Conservation (phyloP, 768 basidiomycete species). For the Lactifluus pinguis region DNA sequence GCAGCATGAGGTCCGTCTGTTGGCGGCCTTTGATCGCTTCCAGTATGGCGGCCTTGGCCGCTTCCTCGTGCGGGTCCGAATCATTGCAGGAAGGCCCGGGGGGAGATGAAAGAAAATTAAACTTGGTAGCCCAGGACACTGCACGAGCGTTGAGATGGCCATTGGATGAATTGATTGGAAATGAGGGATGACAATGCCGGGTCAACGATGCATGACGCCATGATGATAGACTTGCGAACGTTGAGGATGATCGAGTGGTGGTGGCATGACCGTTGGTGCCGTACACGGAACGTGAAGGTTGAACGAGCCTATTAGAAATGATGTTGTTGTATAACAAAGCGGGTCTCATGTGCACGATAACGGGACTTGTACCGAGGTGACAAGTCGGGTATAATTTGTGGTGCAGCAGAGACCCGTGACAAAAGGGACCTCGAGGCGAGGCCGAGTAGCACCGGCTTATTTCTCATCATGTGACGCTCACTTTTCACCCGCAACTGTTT, state of each 20-base stretch:
- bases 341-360: conserved; percentile 30
- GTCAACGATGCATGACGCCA: conserved; percentile 10
- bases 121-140: conserved; percentile 27
- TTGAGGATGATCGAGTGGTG: neutral
- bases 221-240: conserved; percentile 5
- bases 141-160: conserved; percentile 1
- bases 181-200: conserved; percentile 1
- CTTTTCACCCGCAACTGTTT: neutral
- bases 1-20: conserved; percentile 82
- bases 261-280: conserved; percentile 5
- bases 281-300: conserved; percentile 2
- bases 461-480: conserved; percentile 9
- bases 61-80: conserved; percentile 49
- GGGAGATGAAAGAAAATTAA: conserved; percentile 17
- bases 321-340: neutral
- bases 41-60: conserved; percentile 60
- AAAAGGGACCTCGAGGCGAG: too few species aligned
- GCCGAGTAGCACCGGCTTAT: neutral
- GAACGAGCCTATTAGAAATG: conserved; percentile 28
- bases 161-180: neutral
- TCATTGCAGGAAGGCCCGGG: conserved; percentile 16
- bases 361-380: neutral
- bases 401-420: too few species aligned
- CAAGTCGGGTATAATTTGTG: too few species aligned
- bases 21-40: conserved; percentile 84